Evolutionary conservation across 1,284 basidiomycete genomes (phyloP).

Genomic region (Caloboletus firmus): DNA sequence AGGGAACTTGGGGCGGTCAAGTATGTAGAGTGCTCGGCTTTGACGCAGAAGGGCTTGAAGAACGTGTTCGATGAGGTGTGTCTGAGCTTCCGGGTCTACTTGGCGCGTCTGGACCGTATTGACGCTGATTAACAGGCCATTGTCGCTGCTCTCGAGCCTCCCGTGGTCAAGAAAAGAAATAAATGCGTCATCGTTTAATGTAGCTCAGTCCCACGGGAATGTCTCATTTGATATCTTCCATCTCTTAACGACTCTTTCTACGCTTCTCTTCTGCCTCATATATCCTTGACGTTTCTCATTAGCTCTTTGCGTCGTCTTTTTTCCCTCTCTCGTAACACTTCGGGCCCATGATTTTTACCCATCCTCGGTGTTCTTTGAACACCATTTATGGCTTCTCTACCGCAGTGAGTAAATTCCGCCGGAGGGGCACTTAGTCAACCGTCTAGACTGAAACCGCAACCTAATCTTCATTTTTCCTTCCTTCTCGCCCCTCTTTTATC

Average conservation of each 20-base stretch:
- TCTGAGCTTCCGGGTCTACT: conserved; percentile 4
- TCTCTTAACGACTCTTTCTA: conserved; percentile 37
- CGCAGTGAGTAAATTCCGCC: conserved; percentile 30
- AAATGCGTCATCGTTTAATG: conserved; percentile 85
- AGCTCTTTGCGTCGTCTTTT: conserved; percentile 21
- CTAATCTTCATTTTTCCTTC: conserved; percentile 25
- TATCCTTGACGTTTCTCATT: conserved; percentile 37
- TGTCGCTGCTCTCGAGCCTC: conserved; percentile 96
- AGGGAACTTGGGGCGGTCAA: conserved; percentile 97
- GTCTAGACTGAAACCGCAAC: conserved; percentile 29
- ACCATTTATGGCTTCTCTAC: conserved; percentile 22
- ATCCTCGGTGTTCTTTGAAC: conserved; percentile 22
- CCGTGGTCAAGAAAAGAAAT: conserved; percentile 81
- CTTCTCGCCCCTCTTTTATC: conserved; percentile 11
- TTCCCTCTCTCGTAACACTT: conserved; percentile 23
- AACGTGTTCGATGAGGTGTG: conserved; percentile 98
- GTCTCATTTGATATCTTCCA: conserved; percentile 35
- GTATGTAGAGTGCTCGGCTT: conserved; percentile 98
- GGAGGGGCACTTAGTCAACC: conserved; percentile 21
- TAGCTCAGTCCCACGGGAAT: conserved; percentile 28
- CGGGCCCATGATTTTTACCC: conserved; percentile 30
- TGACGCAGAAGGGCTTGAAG: conserved; percentile 99
- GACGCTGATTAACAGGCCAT: conserved; percentile 69
- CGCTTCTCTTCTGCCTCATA: conserved; percentile 36
- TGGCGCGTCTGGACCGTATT: conserved; percentile 1